A percentile compares a stretch with the other conserved stretches of the same genome.
Conservation (phyloP, 2,329 filamentous ascomycete genomes). For the Colletotrichum melonis region DNA sequence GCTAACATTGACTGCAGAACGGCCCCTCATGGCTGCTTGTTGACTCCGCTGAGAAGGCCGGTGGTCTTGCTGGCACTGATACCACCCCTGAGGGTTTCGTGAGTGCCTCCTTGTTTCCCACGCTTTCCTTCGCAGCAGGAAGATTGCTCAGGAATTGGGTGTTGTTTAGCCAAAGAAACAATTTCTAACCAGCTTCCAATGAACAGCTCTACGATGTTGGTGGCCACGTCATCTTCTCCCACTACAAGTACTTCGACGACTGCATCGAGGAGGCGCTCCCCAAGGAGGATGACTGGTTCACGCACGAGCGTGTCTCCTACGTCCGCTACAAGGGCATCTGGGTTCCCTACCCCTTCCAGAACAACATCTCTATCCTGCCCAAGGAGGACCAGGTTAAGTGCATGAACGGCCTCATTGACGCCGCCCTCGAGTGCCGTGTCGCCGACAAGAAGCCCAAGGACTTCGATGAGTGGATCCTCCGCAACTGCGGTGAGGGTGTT, state of each 20-base stretch:
- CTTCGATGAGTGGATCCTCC: conserved; percentile 98
- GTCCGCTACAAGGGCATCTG: conserved; percentile 96
- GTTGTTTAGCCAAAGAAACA: background rate
- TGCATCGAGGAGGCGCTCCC: conserved; percentile 97
- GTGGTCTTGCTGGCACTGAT: conserved; percentile 96
- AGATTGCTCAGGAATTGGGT: background rate
- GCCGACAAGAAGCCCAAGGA: conserved; percentile 92
- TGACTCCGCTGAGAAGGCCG: conserved; percentile 90
- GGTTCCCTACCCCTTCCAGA: conserved; percentile 99
- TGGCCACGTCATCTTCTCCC: conserved; percentile 98
- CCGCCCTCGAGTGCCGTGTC: conserved; percentile 87
- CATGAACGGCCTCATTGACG: conserved; percentile 96
- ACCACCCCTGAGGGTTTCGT: conserved; percentile 96
- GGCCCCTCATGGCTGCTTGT: conserved; percentile 96
- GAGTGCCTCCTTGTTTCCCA: conserved; percentile 59
- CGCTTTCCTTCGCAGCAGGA: background rate
- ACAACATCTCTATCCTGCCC: conserved; percentile 98
- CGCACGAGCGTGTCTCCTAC: conserved; percentile 98
- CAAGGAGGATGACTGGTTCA: conserved; percentile 94
- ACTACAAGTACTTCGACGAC: conserved; percentile 99
- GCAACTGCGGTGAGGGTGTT: conserved; percentile 89
- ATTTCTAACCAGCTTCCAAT: conserved; percentile 36
- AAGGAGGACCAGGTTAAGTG: conserved; percentile 97
- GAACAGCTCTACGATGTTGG: conserved; percentile 95
- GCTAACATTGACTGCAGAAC: conserved; percentile 65